Percentiles rank a stretch among this genome's conserved stretches.
Evolutionary conservation across 2,329 filamentous ascomycete genomes (phyloP).

Genomic region (Aspergillus puulaauensis): DNA sequence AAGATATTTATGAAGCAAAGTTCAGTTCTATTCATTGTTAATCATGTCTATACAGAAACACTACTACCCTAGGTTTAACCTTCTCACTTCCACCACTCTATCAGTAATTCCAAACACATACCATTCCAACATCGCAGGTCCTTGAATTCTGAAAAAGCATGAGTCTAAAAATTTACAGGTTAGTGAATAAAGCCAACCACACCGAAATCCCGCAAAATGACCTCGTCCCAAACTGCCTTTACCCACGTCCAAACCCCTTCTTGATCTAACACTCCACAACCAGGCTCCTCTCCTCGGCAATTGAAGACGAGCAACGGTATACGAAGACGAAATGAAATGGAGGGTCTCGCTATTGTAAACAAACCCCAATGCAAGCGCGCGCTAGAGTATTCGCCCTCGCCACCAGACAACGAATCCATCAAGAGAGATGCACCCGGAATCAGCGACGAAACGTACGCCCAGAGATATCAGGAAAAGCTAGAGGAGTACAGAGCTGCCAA

Average conservation of each 20-base stretch:
- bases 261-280: neutral
- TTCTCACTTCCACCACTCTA: neutral
- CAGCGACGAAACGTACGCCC: neutral
- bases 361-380: neutral
- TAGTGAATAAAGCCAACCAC: neutral
- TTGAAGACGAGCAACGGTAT: neutral
- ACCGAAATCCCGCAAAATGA: neutral
- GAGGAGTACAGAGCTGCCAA: constrained; percentile 9
- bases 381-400: neutral
- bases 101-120: neutral
- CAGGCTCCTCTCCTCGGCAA: neutral
- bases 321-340: neutral
- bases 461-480: constrained; percentile 3
- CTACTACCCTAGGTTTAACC: neutral
- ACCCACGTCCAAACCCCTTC: neutral
- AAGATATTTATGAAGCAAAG: neutral
- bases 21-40: neutral
- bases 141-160: neutral
- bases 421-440: neutral
- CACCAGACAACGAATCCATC: neutral
- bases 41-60: neutral
- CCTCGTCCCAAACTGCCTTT: neutral
- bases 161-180: neutral
- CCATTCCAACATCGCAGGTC: neutral
- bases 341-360: neutral